Percentiles rank a stretch among this genome's conserved stretches.
These are phyloP conservation scores for Hansenula anomala DNA, from an alignment of 1,139 yeast species.

Conservation along the genomic window DNA sequence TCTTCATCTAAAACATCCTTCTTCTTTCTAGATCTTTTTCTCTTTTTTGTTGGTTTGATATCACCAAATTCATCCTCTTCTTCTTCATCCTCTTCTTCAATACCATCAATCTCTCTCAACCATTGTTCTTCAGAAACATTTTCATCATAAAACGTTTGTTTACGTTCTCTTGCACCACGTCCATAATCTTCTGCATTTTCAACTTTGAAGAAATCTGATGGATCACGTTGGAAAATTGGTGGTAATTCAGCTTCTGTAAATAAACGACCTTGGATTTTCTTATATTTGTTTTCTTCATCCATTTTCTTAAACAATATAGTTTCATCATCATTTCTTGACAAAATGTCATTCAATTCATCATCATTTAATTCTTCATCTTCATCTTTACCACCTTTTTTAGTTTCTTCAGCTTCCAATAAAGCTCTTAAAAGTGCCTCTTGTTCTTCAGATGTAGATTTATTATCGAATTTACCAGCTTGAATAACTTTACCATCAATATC, in stretches of 20 bases:
- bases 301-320: slow-evolving; percentile 46
- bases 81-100: slow-evolving; percentile 25
- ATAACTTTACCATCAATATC: slow-evolving; percentile 87
- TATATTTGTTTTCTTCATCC: slow-evolving; percentile 53
- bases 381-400: slow-evolving; percentile 41
- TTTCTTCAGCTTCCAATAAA: slow-evolving; percentile 68
- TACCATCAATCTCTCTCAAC: slow-evolving; percentile 53
- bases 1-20: slow-evolving; percentile 9
- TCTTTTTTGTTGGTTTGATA: slow-evolving; percentile 13
- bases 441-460: slow-evolving; percentile 77
- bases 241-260: slow-evolving; percentile 64
- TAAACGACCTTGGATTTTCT: slow-evolving; percentile 47
- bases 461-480: slow-evolving; percentile 84
- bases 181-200: slow-evolving; percentile 44
- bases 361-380: slow-evolving; percentile 57
- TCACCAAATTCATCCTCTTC: slow-evolving; percentile 9
- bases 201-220: slow-evolving; percentile 44
- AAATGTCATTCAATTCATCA: slow-evolving; percentile 64
- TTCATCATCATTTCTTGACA: slow-evolving; percentile 65
- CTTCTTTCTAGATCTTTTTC: slow-evolving; percentile 11
- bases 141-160: slow-evolving; percentile 55
- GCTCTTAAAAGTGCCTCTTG: slow-evolving; percentile 74
- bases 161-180: slow-evolving; percentile 65
- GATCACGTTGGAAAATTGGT: slow-evolving; percentile 61
- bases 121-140: slow-evolving; percentile 76